phyloP scores from a whole-genome alignment of 495 filamentous ascomycete species.

The Chaetomium cochliodes region DNA sequence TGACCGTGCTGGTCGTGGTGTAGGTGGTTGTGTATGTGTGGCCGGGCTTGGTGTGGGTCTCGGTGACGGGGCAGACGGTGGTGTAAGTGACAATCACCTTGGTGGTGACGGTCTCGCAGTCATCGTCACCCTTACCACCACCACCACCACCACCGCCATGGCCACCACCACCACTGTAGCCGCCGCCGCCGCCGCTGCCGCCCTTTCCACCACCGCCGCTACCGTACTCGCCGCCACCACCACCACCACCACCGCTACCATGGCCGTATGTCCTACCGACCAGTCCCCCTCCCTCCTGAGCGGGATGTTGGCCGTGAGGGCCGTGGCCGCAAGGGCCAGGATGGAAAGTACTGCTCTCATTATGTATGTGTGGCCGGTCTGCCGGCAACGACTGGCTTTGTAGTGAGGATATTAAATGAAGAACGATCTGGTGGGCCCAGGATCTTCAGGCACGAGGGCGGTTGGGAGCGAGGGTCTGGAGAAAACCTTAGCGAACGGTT shows the following conservation, averaged over 20 bases:
- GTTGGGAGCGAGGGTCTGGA: constrained; percentile 34
- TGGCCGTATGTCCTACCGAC: constrained; percentile 8
- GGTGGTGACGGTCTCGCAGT: constrained; percentile 37
- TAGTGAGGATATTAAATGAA: constrained; percentile 33
- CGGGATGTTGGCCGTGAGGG: constrained; percentile 36
- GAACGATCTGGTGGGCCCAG: constrained; percentile 15
- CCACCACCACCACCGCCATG: neutral
- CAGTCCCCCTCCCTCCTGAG: constrained; percentile 3
- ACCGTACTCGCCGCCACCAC: neutral
- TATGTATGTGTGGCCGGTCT: constrained; percentile 23
- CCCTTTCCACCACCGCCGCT: neutral
- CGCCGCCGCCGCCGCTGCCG: neutral
- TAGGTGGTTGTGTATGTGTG: constrained; percentile 46
- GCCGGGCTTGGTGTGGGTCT: constrained; percentile 41
- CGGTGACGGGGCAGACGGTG: constrained; percentile 43
- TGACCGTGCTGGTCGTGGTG: constrained; percentile 45
- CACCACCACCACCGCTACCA: neutral
- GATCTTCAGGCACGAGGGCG: constrained; percentile 18
- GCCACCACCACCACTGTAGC: neutral
- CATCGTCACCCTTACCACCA: constrained; percentile 8
- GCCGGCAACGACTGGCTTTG: constrained; percentile 23
- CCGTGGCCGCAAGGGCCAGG: constrained; percentile 43
- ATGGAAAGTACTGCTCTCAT: constrained; percentile 46
- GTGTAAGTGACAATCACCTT: constrained; percentile 44
- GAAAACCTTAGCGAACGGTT: constrained; percentile 52